A percentile compares a stretch with the other conserved stretches of the same genome.
Evolutionary conservation across 345 rosid species (phyloP).

Genomic region (Citrus glauca): DNA sequence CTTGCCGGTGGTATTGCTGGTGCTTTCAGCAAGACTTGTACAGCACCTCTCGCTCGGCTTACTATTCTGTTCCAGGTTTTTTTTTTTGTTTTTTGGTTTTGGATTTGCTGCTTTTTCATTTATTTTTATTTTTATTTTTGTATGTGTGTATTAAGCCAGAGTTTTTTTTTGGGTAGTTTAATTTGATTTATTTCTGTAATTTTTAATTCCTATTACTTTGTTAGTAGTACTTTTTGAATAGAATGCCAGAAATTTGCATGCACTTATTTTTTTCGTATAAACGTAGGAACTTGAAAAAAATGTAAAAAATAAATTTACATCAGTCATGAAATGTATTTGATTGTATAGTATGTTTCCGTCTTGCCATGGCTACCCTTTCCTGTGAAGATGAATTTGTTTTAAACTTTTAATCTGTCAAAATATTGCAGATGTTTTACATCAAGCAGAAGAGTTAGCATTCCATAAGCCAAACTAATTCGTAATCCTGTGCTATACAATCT

Average conservation of each 20-base stretch:
- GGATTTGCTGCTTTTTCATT: slow-evolving; percentile 47
- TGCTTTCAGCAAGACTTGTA: slow-evolving; percentile 94
- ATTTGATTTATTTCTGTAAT: neutral
- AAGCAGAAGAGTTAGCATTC: neutral
- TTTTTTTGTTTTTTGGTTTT: neutral
- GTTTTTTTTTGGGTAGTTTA: neutral
- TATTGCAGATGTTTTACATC: neutral
- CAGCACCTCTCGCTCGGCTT: slow-evolving; percentile 96
- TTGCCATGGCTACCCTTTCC: neutral
- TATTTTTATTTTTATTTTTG: neutral
- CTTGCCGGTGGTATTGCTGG: slow-evolving; percentile 94
- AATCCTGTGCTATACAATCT: neutral
- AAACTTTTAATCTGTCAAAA: neutral
- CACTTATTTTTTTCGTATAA: neutral
- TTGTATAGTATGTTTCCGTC: neutral
- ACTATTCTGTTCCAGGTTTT: slow-evolving; percentile 91
- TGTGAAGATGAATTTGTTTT: neutral
- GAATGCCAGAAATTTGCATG: neutral
- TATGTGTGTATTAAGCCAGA: neutral
- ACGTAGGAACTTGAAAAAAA: neutral
- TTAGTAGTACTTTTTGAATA: neutral
- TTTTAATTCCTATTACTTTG: neutral
- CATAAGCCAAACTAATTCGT: neutral
- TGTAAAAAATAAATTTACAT: neutral
- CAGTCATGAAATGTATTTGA: neutral